Percentiles rank a stretch among this genome's conserved stretches.
These are phyloP conservation scores for Kodamaea kakaduensis DNA, from an alignment of 805 yeast genomes.

Conservation along the genomic window DNA sequence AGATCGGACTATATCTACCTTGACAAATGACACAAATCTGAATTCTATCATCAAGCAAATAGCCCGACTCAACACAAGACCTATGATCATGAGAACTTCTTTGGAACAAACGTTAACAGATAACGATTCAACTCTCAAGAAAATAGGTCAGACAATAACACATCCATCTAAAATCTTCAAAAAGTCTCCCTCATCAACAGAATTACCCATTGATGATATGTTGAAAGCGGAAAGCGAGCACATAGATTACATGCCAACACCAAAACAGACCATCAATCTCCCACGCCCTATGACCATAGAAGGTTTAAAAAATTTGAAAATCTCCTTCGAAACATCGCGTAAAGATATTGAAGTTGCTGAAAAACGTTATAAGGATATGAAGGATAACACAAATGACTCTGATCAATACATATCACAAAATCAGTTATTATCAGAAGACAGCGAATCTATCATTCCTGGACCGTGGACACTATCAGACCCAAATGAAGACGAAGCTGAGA, in stretches of 20 bases:
- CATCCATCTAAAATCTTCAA: conserved; percentile 18
- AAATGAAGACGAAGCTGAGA: conserved; percentile 14
- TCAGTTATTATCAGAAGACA: not conserved
- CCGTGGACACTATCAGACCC: conserved; percentile 28
- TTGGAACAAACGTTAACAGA: no score
- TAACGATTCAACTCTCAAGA: conserved; percentile 13
- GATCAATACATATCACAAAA: conserved; percentile 2
- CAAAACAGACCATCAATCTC: conserved; percentile 14
- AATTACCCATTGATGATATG: not conserved
- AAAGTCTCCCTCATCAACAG: conserved; percentile 4
- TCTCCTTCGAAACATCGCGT: conserved; percentile 30
- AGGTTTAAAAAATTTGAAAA: conserved; percentile 30
- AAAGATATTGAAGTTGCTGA: conserved; percentile 23
- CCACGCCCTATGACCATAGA: conserved; percentile 33
- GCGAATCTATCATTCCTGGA: conserved; percentile 10
- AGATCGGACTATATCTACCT: conserved; percentile 16
- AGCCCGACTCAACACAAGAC: conserved; percentile 10
- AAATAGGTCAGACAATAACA: conserved; percentile 17
- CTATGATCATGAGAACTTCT: no score
- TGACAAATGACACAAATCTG: conserved; percentile 9
- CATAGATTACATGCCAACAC: conserved; percentile 4
- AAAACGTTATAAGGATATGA: conserved; percentile 18
- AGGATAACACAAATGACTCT: conserved; percentile 1
- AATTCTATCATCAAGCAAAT: conserved; percentile 16
- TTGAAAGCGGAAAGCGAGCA: conserved; percentile 9